These are phyloP conservation scores for Spergularia marina DNA, from an alignment of 148 eudicot genomes.

Conservation along the genomic window DNA sequence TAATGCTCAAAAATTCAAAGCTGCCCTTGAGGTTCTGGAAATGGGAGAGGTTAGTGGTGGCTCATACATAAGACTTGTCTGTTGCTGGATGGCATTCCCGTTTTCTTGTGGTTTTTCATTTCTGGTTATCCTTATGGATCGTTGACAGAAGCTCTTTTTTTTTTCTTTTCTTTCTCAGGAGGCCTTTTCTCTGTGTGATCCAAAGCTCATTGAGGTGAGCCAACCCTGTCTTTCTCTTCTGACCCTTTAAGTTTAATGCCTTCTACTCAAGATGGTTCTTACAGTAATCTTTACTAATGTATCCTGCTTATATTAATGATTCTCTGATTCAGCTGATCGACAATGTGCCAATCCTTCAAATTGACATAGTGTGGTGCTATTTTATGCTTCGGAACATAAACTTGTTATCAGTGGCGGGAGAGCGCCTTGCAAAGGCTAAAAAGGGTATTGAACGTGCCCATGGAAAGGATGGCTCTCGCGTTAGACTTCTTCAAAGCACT, in stretches of 20 bases:
- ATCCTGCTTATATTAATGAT: background rate
- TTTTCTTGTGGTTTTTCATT: background rate
- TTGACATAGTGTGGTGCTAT: constrained; percentile 97
- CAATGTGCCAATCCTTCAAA: constrained; percentile 86
- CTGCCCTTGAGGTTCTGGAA: constrained; percentile 81
- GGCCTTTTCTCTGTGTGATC: constrained; percentile 77
- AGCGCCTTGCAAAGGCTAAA: constrained; percentile 83
- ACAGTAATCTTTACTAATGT: background rate
- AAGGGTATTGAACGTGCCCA: constrained; percentile 72
- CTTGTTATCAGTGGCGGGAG: constrained; percentile 78
- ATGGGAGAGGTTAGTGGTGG: constrained; percentile 79
- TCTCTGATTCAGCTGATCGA: constrained; percentile 54
- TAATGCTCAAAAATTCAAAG: constrained; percentile 48
- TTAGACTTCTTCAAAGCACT: constrained; percentile 70
- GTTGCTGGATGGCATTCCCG: background rate
- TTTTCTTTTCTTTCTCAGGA: constrained; percentile 50
- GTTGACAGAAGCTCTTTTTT: background rate
- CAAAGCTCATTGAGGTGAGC: constrained; percentile 64
- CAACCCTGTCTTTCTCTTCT: background rate
- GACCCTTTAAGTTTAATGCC: background rate
- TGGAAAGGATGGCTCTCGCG: constrained; percentile 81
- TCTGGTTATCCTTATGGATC: background rate
- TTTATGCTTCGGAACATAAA: constrained; percentile 91
- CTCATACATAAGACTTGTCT: background rate
- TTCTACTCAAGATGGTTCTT: background rate